Evolutionary conservation across 495 filamentous ascomycete species (phyloP), one percentile per base, ranked within the genome.

Genomic region (Hypoxylon subgilvum): DNA sequence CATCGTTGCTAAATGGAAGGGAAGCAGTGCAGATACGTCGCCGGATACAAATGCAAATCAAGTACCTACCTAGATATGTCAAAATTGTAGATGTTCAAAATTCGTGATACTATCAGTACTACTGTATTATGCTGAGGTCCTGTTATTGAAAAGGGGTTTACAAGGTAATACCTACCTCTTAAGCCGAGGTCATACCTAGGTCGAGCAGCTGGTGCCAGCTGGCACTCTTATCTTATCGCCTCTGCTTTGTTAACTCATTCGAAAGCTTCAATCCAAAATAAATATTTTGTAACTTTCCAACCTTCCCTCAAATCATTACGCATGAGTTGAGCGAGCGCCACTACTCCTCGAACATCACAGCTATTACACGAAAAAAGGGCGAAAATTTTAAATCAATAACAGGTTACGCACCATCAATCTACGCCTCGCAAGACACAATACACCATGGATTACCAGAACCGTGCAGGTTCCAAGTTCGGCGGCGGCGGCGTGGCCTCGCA

Each of bases 381-480:
- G n/a, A n/a, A n/a, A n/a, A n/a, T n/a, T n/a, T n/a, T n/a, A n/a
- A n/a, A n/a, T n/a, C n/a, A n/a, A n/a, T 1, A 21, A 32, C 49
- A 0, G 22, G n/a, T 19, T 1, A 40, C 48, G 0, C 13, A 9
- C 18, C 4, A 38, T 16, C 34, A 18, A 38, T 1, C 7, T n/a
- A n/a, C 34, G 14, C 7, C 7, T 17, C 7, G 14, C 3, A 38
- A 17, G 13, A 38, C 7, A 39, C 3, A 53, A 27, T 7, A 43
- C 3, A 64, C 13, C 19, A 85, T 86, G 84, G 84, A 85, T 63
- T 80, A 80, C 65, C 82, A 98, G 83, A 97, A 97, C 74, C 90
- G 94, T 65, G 94, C 91, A 53, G 94, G 94, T 50, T 96, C 91
- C 75, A 97, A 97, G 74, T 97, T 97, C 81, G 94, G 94, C 70